Evolutionary conservation across 2,329 filamentous ascomycete genomes (phyloP).

Genomic region (Ophiostoma ips): DNA sequence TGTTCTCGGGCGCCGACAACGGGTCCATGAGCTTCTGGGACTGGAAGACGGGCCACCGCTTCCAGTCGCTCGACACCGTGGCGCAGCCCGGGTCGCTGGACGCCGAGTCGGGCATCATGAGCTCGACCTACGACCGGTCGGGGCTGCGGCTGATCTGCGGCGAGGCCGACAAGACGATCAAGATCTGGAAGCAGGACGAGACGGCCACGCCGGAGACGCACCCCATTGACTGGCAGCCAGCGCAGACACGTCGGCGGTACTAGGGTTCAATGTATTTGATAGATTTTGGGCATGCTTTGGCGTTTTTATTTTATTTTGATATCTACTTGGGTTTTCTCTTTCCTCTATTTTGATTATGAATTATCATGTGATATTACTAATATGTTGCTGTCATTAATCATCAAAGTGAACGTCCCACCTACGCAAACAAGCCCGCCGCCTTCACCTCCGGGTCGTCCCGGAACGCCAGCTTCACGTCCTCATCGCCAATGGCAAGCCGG

Average conservation of each 20-base stretch:
- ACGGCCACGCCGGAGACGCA: conserved; percentile 82
- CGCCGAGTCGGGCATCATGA: conserved; percentile 90
- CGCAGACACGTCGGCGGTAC: conserved; percentile 61
- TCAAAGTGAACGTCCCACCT: too few relatives aligned
- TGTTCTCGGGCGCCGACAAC: conserved; percentile 92
- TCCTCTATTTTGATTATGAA: too few relatives aligned
- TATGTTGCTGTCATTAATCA: too few relatives aligned
- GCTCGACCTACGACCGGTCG: conserved; percentile 79
- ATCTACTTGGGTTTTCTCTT: background rate
- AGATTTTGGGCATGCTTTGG: background rate
- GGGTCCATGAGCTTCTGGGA: conserved; percentile 97
- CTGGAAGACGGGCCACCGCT: conserved; percentile 91
- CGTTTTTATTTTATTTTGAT: background rate
- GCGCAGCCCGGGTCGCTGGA: conserved; percentile 90
- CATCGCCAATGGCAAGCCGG: conserved; percentile 71
- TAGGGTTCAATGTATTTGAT: conserved; percentile 26
- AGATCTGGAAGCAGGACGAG: conserved; percentile 93
- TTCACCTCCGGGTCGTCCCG: conserved; percentile 79
- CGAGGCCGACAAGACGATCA: conserved; percentile 96
- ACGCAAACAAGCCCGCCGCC: conserved; percentile 48
- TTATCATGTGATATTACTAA: too few relatives aligned
- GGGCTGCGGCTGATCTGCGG: conserved; percentile 83
- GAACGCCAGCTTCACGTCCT: conserved; percentile 80
- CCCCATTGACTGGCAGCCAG: conserved; percentile 84
- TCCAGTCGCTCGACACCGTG: conserved; percentile 78